Base-by-base conservation (phyloP, 257 asterid species). In the Salvia rosmarinus region DNA sequence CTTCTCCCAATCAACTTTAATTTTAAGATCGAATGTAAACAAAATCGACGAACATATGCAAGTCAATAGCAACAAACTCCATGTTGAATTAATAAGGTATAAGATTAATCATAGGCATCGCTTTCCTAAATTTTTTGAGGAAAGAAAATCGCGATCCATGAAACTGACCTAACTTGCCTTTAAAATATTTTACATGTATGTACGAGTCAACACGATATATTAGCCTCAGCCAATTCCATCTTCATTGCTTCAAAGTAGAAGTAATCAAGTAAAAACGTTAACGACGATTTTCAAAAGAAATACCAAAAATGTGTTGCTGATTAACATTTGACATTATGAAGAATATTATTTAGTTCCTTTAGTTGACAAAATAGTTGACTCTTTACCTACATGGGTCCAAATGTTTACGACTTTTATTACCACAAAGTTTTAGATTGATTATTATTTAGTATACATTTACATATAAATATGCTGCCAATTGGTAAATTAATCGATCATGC, bases 151-250 rank as follows among this genome's bases (percentile, higher is more conserved):
- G 55, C 13, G 49, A 69, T 54, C 46, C 20, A 51, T 52, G 74
- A 39, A 68, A 70, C 74, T 67, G 68, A 68, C 89, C 85, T 78
- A 82, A 85, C 84, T 70, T 73, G 60, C 54, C 76, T 75, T 76
- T 76, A 80, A 80, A 78, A 37, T 67, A 63, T 65, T 61, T 71
- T 30, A 32, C 67, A 25, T 21, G 14, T 28, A 32, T 37, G 23
- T 25, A 39, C 14, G 78, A 73, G 87, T 82, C 87, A 85, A 85
- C 60, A 32, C 69, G 47, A 70, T 28, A 9, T 55, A 12, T 62
- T 55, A n/a, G 58, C 55, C 20, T 59, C 4, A 4, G 19, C 66
- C 37, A 32, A 11, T 30, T 54, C 56, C 50, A 20, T 40, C 20
- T 32, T 34, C 21, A 51, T 57, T 70, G 58, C 67, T 43, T 54